A percentile compares a stretch with the other conserved stretches of the same genome.
phyloP scores from a whole-genome alignment of 2,329 filamentous ascomycete genomes.

The Bipolaris gigantea region DNA sequence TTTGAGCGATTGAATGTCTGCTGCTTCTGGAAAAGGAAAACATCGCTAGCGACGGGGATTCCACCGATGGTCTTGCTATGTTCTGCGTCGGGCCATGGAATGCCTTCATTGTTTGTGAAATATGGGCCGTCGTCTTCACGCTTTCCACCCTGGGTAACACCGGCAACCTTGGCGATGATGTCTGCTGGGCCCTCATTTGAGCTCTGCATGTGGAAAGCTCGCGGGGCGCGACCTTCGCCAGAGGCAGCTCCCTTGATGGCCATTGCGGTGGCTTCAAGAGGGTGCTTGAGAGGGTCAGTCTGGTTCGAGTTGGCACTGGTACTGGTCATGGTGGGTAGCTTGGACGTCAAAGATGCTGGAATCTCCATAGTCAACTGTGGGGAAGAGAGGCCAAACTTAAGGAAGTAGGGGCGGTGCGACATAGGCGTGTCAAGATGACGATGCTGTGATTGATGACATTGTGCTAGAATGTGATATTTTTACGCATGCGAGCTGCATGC shows the following conservation, averaged over 20 bases:
- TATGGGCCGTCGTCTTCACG: constrained; percentile 55
- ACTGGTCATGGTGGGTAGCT: constrained; percentile 19
- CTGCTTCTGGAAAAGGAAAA: constrained; percentile 58
- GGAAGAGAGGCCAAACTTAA: constrained; percentile 10
- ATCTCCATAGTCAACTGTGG: constrained; percentile 20
- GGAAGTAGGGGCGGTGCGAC: neutral
- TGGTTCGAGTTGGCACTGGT: constrained; percentile 38
- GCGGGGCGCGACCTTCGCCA: constrained; percentile 44
- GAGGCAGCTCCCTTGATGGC: constrained; percentile 44
- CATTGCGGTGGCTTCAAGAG: constrained; percentile 47
- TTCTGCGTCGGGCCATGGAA: constrained; percentile 54
- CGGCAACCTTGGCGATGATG: constrained; percentile 56
- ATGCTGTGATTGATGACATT: neutral
- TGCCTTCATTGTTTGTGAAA: constrained; percentile 60
- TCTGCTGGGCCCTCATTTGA: constrained; percentile 58
- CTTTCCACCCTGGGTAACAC: constrained; percentile 51
- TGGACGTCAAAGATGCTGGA: constrained; percentile 13
- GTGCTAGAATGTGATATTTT: neutral
- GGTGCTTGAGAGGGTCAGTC: constrained; percentile 43
- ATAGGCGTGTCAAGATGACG: neutral
- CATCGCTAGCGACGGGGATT: constrained; percentile 55
- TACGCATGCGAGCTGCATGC: neutral
- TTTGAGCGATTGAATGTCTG: constrained; percentile 61
- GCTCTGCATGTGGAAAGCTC: constrained; percentile 26
- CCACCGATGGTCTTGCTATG: constrained; percentile 59